Percentiles rank a stretch among this genome's conserved stretches.
These are phyloP conservation scores for Lipomyces japonicus DNA, from an alignment of 805 yeast genomes.

Conservation along the genomic window DNA sequence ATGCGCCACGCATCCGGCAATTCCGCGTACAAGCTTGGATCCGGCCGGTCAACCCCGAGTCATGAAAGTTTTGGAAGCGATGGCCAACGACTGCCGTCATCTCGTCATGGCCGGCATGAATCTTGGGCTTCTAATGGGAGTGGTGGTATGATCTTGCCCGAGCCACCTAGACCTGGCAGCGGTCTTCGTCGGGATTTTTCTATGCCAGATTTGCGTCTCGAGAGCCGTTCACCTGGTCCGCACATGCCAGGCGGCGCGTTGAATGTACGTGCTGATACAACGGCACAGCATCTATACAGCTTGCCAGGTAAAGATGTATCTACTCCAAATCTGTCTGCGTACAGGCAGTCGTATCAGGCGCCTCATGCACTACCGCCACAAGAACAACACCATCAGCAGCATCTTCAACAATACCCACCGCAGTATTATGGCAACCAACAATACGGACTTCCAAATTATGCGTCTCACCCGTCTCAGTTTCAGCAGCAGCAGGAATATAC, in stretches of 20 bases:
- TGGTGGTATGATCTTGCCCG: slow-evolving; percentile 1
- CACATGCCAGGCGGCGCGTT: background rate
- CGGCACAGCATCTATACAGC: background rate
- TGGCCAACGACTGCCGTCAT: background rate
- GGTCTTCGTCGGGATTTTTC: slow-evolving; percentile 1
- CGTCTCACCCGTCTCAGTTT: background rate
- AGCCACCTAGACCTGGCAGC: background rate
- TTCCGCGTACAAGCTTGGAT: background rate
- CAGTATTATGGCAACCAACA: background rate
- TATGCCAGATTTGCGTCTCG: slow-evolving; percentile 6
- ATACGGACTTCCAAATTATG: background rate
- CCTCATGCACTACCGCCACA: too few species aligned
- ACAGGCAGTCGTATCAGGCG: background rate
- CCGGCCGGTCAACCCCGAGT: background rate
- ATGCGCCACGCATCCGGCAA: slow-evolving; percentile 4
- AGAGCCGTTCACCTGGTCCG: background rate
- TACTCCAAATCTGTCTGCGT: background rate
- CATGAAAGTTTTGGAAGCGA: slow-evolving; percentile 3
- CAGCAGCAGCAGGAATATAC: background rate
- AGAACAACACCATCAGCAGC: too few species aligned
- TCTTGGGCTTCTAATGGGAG: background rate
- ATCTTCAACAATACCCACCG: background rate
- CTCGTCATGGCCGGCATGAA: background rate
- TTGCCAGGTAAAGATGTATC: background rate
- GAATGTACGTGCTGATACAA: background rate